A percentile compares a stretch with the other conserved stretches of the same genome.
These are phyloP conservation scores for Neobulgaria alba DNA, from an alignment of 2,329 filamentous ascomycete species.

Conservation along the genomic window DNA sequence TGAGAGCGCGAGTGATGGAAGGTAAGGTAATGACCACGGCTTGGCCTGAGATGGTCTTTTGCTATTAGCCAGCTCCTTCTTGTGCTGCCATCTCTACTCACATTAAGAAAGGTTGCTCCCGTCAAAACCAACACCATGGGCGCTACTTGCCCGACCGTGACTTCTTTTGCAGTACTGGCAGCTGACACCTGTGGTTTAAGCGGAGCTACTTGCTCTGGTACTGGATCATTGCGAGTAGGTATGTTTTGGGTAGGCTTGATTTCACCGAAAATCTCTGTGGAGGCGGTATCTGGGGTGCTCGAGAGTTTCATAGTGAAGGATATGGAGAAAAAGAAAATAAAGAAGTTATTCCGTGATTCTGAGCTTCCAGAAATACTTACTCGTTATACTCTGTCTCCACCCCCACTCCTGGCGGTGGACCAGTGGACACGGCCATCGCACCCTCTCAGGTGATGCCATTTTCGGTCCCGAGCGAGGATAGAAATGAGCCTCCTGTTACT, in stretches of 20 bases:
- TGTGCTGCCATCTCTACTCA: slow-evolving; percentile 5
- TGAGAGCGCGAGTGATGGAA: slow-evolving; percentile 16
- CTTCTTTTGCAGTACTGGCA: slow-evolving; percentile 11
- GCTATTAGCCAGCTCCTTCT: background rate
- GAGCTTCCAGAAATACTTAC: too few relatives aligned
- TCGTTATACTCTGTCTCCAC: background rate
- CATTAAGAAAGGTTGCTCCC: slow-evolving; percentile 22
- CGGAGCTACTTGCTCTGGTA: background rate
- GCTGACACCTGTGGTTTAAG: background rate
- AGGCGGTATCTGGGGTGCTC: background rate
- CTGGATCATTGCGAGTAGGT: background rate
- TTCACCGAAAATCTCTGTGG: background rate
- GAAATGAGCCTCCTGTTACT: too few relatives aligned
- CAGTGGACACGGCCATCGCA: background rate
- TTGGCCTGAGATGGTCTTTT: slow-evolving; percentile 47
- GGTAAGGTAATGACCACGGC: slow-evolving; percentile 48
- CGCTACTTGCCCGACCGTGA: slow-evolving; percentile 21
- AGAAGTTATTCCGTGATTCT: background rate
- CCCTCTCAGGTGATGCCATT: background rate
- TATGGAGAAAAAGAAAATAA: background rate
- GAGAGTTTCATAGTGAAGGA: background rate
- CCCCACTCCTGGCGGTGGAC: too few relatives aligned
- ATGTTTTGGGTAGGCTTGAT: too few relatives aligned
- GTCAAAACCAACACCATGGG: slow-evolving; percentile 21
- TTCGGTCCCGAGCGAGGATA: too few relatives aligned